Conservation (phyloP, 768 basidiomycete species). For the Hydnomerulius pinastri region DNA sequence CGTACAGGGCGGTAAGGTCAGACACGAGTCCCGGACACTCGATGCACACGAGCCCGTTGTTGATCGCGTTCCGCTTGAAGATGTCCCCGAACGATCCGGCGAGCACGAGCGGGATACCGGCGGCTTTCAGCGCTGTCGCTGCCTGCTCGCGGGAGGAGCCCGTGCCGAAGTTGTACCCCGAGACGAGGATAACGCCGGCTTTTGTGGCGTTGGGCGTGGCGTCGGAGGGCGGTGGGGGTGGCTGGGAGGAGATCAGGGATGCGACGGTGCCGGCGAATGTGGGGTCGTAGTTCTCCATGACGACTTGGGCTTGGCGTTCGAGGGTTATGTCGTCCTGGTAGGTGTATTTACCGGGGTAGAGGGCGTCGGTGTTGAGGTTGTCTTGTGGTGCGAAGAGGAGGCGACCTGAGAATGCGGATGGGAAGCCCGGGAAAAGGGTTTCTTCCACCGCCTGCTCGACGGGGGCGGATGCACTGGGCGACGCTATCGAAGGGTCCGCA, state of each 20-base stretch:
- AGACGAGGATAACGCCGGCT: constrained; percentile 76
- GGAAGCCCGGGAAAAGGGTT: constrained; percentile 80
- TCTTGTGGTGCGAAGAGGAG: constrained; percentile 95
- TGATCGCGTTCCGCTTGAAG: constrained; percentile 98
- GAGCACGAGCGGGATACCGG: constrained; percentile 89
- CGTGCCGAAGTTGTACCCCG: constrained; percentile 98
- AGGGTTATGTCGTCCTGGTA: constrained; percentile 99
- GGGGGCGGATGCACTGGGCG: constrained; percentile 28
- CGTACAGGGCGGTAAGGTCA: constrained; percentile 77
- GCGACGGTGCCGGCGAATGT: constrained; percentile 74
- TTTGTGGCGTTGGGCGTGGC: constrained; percentile 33
- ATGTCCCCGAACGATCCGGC: constrained; percentile 99
- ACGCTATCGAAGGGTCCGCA: no score
- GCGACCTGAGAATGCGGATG: constrained; percentile 75
- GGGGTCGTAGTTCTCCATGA: constrained; percentile 99
- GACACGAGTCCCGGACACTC: constrained; percentile 88
- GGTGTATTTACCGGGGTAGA: constrained; percentile 99
- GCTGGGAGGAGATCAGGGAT: constrained; percentile 39
- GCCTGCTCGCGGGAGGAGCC: constrained; percentile 99
- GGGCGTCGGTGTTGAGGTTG: constrained; percentile 96
- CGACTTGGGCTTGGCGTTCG: constrained; percentile 89
- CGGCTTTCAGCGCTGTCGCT: constrained; percentile 93
- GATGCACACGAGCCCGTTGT: constrained; percentile 94
- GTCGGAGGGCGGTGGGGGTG: constrained; percentile 18
- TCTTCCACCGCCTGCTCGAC: constrained; percentile 44